Conservation (phyloP, 1,284 basidiomycete species). For the Coniferiporia weirii region DNA sequence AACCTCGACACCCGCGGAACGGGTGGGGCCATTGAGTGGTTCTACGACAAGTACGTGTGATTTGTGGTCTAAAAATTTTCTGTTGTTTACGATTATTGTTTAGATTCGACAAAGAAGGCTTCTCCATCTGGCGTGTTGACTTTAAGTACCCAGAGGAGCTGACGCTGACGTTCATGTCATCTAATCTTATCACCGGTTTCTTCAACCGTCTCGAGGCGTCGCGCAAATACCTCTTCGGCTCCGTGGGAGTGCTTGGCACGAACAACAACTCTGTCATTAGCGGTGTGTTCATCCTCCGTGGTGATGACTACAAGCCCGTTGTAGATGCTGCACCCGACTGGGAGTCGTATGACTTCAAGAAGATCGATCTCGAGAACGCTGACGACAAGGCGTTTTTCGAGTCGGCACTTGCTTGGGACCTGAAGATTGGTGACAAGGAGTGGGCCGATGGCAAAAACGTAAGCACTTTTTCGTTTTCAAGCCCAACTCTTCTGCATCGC, state of each 20-base stretch:
- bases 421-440: conserved; percentile 78
- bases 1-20: conserved; percentile 90
- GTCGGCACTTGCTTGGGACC: conserved; percentile 86
- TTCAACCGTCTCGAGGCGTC: conserved; percentile 96
- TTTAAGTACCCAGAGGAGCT: conserved; percentile 98
- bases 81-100: conserved; percentile 23
- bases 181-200: conserved; percentile 88
- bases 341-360: conserved; percentile 84
- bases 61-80: neutral
- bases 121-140: conserved; percentile 88
- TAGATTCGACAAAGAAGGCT: conserved; percentile 88
- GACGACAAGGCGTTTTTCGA: conserved; percentile 88
- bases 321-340: conserved; percentile 87
- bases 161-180: conserved; percentile 89
- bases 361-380: conserved; percentile 60
- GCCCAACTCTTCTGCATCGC: neutral
- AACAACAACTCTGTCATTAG: conserved; percentile 73
- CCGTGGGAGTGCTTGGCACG: conserved; percentile 85
- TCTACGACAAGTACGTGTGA: conserved; percentile 76
- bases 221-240: conserved; percentile 93
- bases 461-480: conserved; percentile 31
- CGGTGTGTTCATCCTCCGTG: conserved; percentile 81
- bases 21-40: conserved; percentile 76
- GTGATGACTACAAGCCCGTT: conserved; percentile 63
- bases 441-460: conserved; percentile 88